These are phyloP conservation scores for Cerioporus squamosus DNA, from an alignment of 1,284 basidiomycete species.

Conservation along the genomic window DNA sequence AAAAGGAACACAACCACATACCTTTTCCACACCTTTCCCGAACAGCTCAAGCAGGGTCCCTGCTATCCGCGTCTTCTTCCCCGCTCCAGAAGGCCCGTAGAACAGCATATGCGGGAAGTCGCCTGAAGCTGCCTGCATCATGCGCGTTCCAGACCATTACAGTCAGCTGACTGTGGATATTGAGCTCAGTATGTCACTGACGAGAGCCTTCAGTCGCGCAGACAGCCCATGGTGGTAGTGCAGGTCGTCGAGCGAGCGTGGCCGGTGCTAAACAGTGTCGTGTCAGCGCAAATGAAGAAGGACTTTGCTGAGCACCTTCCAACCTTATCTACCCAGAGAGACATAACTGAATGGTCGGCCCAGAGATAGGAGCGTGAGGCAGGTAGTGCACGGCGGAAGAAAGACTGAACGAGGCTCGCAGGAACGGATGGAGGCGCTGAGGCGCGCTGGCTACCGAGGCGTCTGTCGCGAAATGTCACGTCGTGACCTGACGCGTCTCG, in stretches of 20 bases:
- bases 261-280: conserved; percentile 70
- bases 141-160: no score
- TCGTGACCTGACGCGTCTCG: conserved; percentile 11
- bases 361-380: not conserved
- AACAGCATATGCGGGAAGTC: conserved; percentile 99
- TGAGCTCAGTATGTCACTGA: conserved; percentile 40
- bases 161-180: no score
- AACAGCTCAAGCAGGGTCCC: conserved; percentile 90
- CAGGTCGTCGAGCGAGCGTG: conserved; percentile 82
- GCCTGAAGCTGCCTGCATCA: conserved; percentile 73
- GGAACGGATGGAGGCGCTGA: not conserved
- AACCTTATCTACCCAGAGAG: conserved; percentile 90
- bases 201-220: conserved; percentile 80
- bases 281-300: not conserved
- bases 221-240: conserved; percentile 90
- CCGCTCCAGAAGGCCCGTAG: conserved; percentile 96
- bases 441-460: not conserved
- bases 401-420: not conserved
- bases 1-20: conserved; percentile 34
- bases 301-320: conserved; percentile 5
- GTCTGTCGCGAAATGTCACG: conserved; percentile 15
- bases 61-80: conserved; percentile 97
- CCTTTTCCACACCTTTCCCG: conserved; percentile 93
- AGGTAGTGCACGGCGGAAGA: not conserved
- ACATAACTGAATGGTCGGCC: conserved; percentile 51